Conservation (phyloP, 225 moss, liverwort and hornwort species). For the Takakia lepidozioides region DNA sequence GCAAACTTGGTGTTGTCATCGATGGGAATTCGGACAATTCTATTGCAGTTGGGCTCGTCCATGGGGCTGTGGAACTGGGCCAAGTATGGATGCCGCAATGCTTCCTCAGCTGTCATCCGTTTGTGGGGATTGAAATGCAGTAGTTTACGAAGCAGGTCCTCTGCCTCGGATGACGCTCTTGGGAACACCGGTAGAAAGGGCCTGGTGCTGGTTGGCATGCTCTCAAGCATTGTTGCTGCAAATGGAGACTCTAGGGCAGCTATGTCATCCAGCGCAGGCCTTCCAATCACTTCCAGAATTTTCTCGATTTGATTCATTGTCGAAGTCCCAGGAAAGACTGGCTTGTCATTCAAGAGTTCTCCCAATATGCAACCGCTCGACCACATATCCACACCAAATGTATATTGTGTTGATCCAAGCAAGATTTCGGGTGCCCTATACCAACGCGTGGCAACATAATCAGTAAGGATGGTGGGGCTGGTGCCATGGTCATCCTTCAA, state of each 20-base stretch:
- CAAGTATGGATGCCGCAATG: slow-evolving; percentile 79
- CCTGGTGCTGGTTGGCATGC: slow-evolving; percentile 63
- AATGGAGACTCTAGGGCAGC: slow-evolving; percentile 80
- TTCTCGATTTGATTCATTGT: slow-evolving; percentile 99
- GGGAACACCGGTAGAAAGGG: slow-evolving; percentile 74
- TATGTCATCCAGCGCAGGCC: slow-evolving; percentile 82
- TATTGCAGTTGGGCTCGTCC: slow-evolving; percentile 78
- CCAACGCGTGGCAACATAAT: slow-evolving; percentile 97
- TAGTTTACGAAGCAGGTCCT: slow-evolving; percentile 58
- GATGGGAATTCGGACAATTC: slow-evolving; percentile 79
- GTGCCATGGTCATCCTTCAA: slow-evolving; percentile 79
- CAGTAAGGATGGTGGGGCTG: slow-evolving; percentile 72
- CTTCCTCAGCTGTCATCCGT: slow-evolving; percentile 82
- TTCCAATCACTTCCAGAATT: slow-evolving; percentile 87
- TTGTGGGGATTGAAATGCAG: slow-evolving; percentile 93
- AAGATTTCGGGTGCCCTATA: slow-evolving; percentile 96
- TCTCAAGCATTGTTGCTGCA: slow-evolving; percentile 83
- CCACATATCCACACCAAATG: slow-evolving; percentile 98
- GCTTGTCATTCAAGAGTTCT: slow-evolving; percentile 82
- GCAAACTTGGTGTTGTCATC: slow-evolving; percentile 98
- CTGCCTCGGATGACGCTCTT: slow-evolving; percentile 70
- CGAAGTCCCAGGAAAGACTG: slow-evolving; percentile 88
- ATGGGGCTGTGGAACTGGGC: slow-evolving; percentile 79
- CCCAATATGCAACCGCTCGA: slow-evolving; percentile 96
- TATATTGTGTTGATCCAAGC: slow-evolving; percentile 83